Evolutionary conservation across 768 basidiomycete species (phyloP).

Genomic region (Hygrocybe punicea): DNA sequence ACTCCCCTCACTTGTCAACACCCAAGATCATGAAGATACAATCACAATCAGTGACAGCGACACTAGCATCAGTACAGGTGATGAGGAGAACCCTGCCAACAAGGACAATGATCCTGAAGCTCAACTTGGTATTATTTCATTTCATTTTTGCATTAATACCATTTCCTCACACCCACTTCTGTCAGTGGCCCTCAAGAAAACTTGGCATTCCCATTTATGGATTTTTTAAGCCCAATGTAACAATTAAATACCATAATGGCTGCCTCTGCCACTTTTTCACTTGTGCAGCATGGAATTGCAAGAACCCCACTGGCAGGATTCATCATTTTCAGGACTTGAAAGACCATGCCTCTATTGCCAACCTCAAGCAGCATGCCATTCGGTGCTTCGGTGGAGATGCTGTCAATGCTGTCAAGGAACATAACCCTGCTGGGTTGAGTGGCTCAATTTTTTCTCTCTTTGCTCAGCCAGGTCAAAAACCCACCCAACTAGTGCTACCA

Average conservation of each 20-base stretch:
- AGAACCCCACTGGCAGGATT: constrained; percentile 2
- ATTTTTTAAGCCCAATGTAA: too few species aligned
- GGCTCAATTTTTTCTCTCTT: constrained; percentile 28
- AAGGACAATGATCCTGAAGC: too few species aligned
- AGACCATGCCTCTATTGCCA: constrained; percentile 26
- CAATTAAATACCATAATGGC: too few species aligned
- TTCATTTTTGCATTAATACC: too few species aligned
- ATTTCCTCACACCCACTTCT: background rate
- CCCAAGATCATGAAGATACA: too few species aligned
- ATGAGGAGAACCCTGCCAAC: too few species aligned
- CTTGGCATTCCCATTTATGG: too few species aligned
- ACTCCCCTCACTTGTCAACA: too few species aligned
- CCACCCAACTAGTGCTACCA: too few species aligned
- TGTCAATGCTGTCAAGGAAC: background rate
- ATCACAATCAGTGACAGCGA: too few species aligned
- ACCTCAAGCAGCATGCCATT: constrained; percentile 25
- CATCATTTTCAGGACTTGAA: constrained; percentile 20
- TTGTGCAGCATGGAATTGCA: constrained; percentile 21
- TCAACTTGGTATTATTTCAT: constrained; percentile 5
- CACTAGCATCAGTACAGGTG: too few species aligned
- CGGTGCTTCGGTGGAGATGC: constrained; percentile 30
- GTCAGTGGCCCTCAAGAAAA: too few species aligned
- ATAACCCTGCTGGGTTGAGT: background rate
- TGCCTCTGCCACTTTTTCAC: background rate
- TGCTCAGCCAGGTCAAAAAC: constrained; percentile 24